Evolutionary conservation across 208 protist species (phyloP).

Genomic region (Strigomonas culicis): DNA sequence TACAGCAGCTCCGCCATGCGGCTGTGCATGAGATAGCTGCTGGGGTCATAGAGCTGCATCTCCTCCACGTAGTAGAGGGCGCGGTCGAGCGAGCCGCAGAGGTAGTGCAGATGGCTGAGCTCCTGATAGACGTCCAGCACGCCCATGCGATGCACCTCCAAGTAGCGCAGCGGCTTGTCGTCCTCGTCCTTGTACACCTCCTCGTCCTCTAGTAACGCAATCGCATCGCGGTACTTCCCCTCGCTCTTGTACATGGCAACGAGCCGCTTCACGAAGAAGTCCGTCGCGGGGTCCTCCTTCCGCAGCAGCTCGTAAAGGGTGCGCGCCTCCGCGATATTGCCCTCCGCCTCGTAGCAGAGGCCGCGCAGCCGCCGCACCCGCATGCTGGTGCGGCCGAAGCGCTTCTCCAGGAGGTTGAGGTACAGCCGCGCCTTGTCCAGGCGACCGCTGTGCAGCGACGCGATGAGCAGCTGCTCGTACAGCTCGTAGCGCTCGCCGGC

Average conservation of each 20-base stretch:
- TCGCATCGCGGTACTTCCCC: slow-evolving; percentile 65
- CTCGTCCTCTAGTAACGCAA: slow-evolving; percentile 60
- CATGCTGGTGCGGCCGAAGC: slow-evolving; percentile 63
- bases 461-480: slow-evolving; percentile 78
- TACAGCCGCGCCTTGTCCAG: slow-evolving; percentile 55
- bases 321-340: slow-evolving; percentile 49
- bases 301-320: slow-evolving; percentile 53
- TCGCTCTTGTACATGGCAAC: slow-evolving; percentile 69
- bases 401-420: slow-evolving; percentile 62
- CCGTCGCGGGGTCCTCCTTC: slow-evolving; percentile 41
- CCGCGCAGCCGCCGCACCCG: slow-evolving; percentile 74
- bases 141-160: slow-evolving; percentile 64
- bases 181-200: slow-evolving; percentile 71
- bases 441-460: slow-evolving; percentile 70
- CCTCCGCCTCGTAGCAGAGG: slow-evolving; percentile 72
- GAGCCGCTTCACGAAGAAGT: slow-evolving; percentile 71
- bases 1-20: slow-evolving; percentile 77
- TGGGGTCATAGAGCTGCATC: slow-evolving; percentile 40
- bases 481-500: slow-evolving; percentile 53
- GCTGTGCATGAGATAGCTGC: slow-evolving; percentile 52
- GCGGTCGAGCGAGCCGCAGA: slow-evolving; percentile 38
- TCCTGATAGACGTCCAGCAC: slow-evolving; percentile 40
- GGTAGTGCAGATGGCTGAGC: slow-evolving; percentile 70
- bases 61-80: slow-evolving; percentile 80
- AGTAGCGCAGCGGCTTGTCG: slow-evolving; percentile 50